These are phyloP conservation scores for Paramecium tetraurelia DNA, from an alignment of 73 alveolate species.

Conservation along the genomic window DNA sequence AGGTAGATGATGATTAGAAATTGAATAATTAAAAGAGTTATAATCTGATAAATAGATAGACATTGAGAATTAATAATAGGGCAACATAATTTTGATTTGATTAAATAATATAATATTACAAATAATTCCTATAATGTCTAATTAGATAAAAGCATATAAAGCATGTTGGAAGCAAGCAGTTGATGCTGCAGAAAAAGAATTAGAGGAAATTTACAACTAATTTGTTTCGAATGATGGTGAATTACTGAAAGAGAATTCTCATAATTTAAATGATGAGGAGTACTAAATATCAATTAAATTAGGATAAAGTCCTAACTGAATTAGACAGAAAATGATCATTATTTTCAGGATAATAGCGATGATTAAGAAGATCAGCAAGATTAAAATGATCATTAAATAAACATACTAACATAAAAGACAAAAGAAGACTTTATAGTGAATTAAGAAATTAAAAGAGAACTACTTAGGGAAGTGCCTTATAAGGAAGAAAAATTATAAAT, in stretches of 20 bases:
- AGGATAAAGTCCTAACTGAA: neutral
- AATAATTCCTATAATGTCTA: neutral
- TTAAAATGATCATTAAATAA: conserved; percentile 12
- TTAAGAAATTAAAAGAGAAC: conserved; percentile 54
- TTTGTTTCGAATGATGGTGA: neutral
- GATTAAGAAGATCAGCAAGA: neutral
- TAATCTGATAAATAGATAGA: neutral
- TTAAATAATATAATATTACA: neutral
- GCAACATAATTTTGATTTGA: neutral
- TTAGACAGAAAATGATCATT: neutral
- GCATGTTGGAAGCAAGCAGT: conserved; percentile 19
- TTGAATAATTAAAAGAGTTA: neutral
- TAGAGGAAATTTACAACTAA: neutral
- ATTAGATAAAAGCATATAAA: neutral
- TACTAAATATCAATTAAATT: neutral
- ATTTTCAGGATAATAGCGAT: neutral
- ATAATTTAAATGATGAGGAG: neutral
- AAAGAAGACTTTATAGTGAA: conserved; percentile 41
- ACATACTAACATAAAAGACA: conserved; percentile 2
- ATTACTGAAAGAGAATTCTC: neutral
- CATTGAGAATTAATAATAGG: conserved; percentile 41
- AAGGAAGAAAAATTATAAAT: neutral
- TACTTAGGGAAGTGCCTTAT: conserved; percentile 6
- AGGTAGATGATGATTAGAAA: conserved; percentile 31
- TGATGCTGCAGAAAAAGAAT: conserved; percentile 34